Evolutionary conservation across 1,139 yeast genomes (phyloP).

Genomic region (Debaryomyces singareniensis): DNA sequence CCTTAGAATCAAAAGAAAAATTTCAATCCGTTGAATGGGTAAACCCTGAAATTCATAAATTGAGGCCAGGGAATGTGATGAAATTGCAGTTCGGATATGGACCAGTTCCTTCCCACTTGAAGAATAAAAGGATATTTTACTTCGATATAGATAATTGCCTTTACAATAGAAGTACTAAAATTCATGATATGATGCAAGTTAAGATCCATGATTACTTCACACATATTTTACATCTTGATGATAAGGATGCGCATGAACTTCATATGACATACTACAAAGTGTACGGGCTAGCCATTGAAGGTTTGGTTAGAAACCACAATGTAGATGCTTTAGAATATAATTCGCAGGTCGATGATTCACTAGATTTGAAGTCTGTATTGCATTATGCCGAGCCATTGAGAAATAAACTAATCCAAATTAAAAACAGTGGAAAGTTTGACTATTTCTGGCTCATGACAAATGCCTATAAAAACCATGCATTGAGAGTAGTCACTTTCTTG

Average conservation of each 20-base stretch:
- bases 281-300: constrained; percentile 91
- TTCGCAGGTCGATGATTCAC: constrained; percentile 80
- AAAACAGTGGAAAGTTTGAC: constrained; percentile 28
- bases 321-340: constrained; percentile 89
- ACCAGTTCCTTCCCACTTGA: constrained; percentile 29
- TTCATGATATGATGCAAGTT: constrained; percentile 83
- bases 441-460: constrained; percentile 83
- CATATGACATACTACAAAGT: constrained; percentile 74
- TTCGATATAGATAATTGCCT: constrained; percentile 93
- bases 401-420: constrained; percentile 41
- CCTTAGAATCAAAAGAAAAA: neutral
- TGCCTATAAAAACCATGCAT: constrained; percentile 87
- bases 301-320: constrained; percentile 73
- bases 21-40: constrained; percentile 9
- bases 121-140: constrained; percentile 52
- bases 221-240: constrained; percentile 50
- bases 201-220: constrained; percentile 80
- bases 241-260: constrained; percentile 68
- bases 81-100: constrained; percentile 40
- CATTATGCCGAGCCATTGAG: constrained; percentile 53
- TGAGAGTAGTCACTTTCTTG: constrained; percentile 65
- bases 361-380: constrained; percentile 74
- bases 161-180: constrained; percentile 64
- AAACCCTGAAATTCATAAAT: constrained; percentile 18
- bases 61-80: constrained; percentile 29